phyloP scores from a whole-genome alignment of 75 land plant species.

The Pinus tabuliformis region DNA sequence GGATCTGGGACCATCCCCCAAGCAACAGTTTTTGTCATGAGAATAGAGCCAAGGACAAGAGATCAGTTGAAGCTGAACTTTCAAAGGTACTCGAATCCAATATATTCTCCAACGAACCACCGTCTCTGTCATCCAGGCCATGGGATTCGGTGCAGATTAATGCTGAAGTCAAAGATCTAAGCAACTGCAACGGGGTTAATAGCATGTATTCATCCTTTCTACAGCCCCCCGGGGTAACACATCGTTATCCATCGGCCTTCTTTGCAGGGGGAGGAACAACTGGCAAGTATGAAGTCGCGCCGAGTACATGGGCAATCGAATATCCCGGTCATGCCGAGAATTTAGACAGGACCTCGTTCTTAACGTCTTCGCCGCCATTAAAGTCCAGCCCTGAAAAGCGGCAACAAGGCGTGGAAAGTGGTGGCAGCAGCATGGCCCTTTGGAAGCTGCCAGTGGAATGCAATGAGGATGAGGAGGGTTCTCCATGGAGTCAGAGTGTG shows the following conservation, averaged over 20 bases:
- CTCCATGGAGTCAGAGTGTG: conserved; percentile 58
- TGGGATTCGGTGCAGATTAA: conserved; percentile 15
- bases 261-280: background rate
- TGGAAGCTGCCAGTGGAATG: conserved; percentile 4
- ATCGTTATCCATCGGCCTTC: background rate
- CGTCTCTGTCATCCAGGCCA: conserved; percentile 10
- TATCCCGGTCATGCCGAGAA: background rate
- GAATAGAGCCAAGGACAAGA: background rate
- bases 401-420: background rate
- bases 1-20: conserved; percentile 6
- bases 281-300: background rate
- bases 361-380: background rate
- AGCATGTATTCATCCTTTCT: background rate
- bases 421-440: background rate
- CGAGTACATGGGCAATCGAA: background rate
- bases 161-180: conserved; percentile 7
- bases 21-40: background rate
- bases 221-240: background rate
- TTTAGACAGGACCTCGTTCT: background rate
- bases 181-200: conserved; percentile 5
- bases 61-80: background rate
- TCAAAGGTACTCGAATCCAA: background rate
- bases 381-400: background rate
- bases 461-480: conserved; percentile 17
- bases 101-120: background rate